Evolutionary conservation across 306 rosid genomes (phyloP), one percentile per base, ranked within the genome.

Genomic region (Albizia julibrissin): DNA sequence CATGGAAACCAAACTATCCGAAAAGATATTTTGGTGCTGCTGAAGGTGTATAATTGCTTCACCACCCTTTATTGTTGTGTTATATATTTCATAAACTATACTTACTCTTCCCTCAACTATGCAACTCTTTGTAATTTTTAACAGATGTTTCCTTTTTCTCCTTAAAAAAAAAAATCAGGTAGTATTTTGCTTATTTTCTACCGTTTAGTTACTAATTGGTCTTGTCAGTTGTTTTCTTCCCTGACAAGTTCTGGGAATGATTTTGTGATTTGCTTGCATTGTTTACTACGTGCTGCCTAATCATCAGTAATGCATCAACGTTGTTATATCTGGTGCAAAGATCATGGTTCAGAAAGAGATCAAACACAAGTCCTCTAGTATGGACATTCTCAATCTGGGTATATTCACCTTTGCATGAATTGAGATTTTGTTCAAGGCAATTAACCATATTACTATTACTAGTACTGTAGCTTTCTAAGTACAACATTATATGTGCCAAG

Each of bases 301-400:
- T 50, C 56, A 59, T 37, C 29, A 31, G 44, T 62, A 62, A 26
- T 62, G 68, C 39, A 27, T 27, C 21, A 13, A 5, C 26, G 11
- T 13, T 62, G 16, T 22, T 61, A 61, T 12, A 10, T 22, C 12
- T 43, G 44, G 29, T 40, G 54, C 26, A 69, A 62, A 61, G 27
- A 31, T 43, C 39, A 31, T 19, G n/a, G n/a, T 62, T 80, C 29
- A 15, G 72, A 21, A 68, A 27, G 64, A 21, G 19, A 72, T 43
- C 26, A 22, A 75, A 24, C 54, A 11, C 49, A 19, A 56, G 39
- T n/a, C 34, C 69, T 69, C 27, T 18, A 42, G 37, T 42, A 39
- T 79, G 34, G 26, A 56, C 29, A 29, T 78, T 79, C 70, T 56
- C 46, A 13, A 79, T 72, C 37, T 29, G 46, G 26, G 49, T 71